Evolutionary conservation across 352 stramenopile species (phyloP), one percentile per base, ranked within the genome.

Genomic region (Pythium sukuiense): DNA sequence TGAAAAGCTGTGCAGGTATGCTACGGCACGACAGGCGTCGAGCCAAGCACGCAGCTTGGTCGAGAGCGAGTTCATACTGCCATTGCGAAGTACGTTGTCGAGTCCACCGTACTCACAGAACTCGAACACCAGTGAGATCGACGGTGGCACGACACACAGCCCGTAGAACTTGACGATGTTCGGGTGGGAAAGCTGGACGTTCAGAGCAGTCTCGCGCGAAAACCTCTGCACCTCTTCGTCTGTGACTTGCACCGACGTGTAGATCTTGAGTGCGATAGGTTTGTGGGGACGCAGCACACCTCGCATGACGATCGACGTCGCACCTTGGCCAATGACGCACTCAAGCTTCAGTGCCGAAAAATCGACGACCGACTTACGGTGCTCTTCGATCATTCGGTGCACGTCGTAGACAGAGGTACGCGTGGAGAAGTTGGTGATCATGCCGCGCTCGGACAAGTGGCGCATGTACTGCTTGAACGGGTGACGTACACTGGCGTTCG

Each of bases 391-490:
- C 85, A 96, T 93, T 43, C 81, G 85, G 39, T 96, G 87, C 2
- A 96, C 87, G 60, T 96, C 86, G 69, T 96, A 96, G 26, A 96
- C 87, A 0, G 85, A 94, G 18, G 87, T 96, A 18, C 84, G 85
- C 4, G 87, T 96, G 8, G 87, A 96, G 61, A 94, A 96, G 52
- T 90, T 93, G 12, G 86, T 94, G 54, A 94, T 90, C 80, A 94
- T 90, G 20, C 87, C 87, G 60, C 82, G 83, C 43, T 96, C 87
- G 9, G 87, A 85, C 0, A 96, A 69, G 32, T 92, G 73, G 12
- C 77, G 83, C 69, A 93, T 76, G 46, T 92, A 93, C 8, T 81
- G 77, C 20, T 83, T 84, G 75, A 93, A 89, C 14, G 85, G 78
- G 39, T 83, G 89, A 1, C 72, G 76, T 12, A 60, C 69, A 49